phyloP scores from a whole-genome alignment of 192 early-diverging fungal species.

The Pilobolus umbonatus region DNA sequence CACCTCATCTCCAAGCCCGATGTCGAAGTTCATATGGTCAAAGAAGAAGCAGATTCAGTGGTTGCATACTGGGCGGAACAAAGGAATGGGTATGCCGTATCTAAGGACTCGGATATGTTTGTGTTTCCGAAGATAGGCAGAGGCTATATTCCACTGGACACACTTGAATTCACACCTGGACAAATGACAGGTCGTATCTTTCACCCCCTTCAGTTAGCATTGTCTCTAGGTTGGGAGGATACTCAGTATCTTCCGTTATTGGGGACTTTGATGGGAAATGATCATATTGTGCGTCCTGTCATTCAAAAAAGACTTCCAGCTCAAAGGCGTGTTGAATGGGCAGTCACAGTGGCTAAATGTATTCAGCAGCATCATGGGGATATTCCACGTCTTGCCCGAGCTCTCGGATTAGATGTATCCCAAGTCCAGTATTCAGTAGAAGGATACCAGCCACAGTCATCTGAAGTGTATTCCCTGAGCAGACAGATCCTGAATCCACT shows the following conservation, averaged over 20 bases:
- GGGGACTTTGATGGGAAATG: slow-evolving; percentile 46
- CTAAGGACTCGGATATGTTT: slow-evolving; percentile 49
- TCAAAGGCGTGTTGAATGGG: background rate
- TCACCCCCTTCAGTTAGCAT: slow-evolving; percentile 29
- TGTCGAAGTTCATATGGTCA: slow-evolving; percentile 34
- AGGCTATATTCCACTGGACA: slow-evolving; percentile 47
- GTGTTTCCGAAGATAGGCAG: slow-evolving; percentile 39
- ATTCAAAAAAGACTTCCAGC: slow-evolving; percentile 14
- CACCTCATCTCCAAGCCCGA: slow-evolving; percentile 34
- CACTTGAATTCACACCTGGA: slow-evolving; percentile 27
- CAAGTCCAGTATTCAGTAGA: no score
- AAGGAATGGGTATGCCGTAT: slow-evolving; percentile 41
- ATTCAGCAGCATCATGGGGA: no score
- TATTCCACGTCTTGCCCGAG: no score
- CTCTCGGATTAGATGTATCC: no score
- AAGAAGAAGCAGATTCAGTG: slow-evolving; percentile 43
- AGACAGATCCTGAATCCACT: slow-evolving; percentile 43
- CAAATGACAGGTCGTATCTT: slow-evolving; percentile 43
- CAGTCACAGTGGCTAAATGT: slow-evolving; percentile 6
- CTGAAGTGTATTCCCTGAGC: no score
- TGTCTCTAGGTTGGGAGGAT: slow-evolving; percentile 27
- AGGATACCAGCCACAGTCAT: no score
- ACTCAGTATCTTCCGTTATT: slow-evolving; percentile 42
- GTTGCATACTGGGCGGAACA: slow-evolving; percentile 37
- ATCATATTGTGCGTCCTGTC: slow-evolving; percentile 36